These are phyloP conservation scores for Salvia rosmarinus DNA, from an alignment of 257 asterid genomes.

Conservation along the genomic window DNA sequence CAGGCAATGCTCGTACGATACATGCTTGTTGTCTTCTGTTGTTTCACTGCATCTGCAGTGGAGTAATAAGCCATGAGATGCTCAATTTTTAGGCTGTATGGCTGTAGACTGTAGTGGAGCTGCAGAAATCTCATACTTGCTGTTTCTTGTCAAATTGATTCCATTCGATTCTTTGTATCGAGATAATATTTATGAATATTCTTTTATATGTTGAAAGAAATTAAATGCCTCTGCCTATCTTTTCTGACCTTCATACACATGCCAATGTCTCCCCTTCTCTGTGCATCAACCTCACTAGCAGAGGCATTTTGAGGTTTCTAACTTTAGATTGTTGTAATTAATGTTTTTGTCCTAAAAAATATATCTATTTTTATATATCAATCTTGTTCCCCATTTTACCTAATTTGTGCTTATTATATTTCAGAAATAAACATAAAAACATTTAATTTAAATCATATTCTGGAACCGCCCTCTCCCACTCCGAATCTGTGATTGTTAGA, in stretches of 20 bases:
- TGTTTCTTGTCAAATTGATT: constrained; percentile 4
- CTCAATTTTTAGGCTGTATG: background rate
- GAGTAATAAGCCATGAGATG: background rate
- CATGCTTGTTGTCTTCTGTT: background rate
- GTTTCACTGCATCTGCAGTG: background rate
- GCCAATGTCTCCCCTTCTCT: constrained; percentile 41
- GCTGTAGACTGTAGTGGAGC: background rate
- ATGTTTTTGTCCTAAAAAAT: constrained; percentile 18
- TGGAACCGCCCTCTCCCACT: constrained; percentile 38
- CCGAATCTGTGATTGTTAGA: constrained; percentile 31
- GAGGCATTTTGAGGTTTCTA: constrained; percentile 13
- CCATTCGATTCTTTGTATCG: constrained; percentile 9
- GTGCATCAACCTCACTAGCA: background rate
- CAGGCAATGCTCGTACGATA: background rate
- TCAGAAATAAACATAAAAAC: constrained; percentile 7
- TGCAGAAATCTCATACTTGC: constrained; percentile 19
- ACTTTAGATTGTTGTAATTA: constrained; percentile 24
- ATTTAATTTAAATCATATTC: background rate
- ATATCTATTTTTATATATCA: background rate
- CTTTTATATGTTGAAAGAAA: constrained; percentile 3
- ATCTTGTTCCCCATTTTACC: constrained; percentile 3
- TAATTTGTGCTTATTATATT: constrained; percentile 11
- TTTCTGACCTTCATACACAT: constrained; percentile 42
- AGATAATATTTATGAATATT: constrained; percentile 2
- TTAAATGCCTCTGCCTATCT: constrained; percentile 31